Evolutionary conservation across 2,329 filamentous ascomycete species (phyloP).

Genomic region (Juglanconis juglandina): DNA sequence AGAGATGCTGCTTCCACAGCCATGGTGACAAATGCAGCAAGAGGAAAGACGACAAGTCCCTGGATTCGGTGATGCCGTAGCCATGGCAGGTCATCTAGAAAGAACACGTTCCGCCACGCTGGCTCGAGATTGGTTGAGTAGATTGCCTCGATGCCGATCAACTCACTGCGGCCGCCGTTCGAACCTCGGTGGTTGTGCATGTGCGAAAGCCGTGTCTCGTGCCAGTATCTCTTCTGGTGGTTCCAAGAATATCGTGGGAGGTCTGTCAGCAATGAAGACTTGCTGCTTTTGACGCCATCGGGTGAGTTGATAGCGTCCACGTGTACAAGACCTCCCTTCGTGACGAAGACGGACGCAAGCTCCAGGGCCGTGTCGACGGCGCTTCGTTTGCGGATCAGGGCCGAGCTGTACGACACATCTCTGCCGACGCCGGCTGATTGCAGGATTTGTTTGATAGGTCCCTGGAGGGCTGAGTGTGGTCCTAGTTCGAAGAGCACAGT

Average conservation of each 20-base stretch:
- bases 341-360: neutral
- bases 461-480: constrained; percentile 47
- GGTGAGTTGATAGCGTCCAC: constrained; percentile 13
- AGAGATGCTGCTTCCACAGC: constrained; percentile 45
- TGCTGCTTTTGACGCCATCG: constrained; percentile 20
- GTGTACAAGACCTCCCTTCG: constrained; percentile 5
- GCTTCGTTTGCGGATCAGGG: constrained; percentile 5
- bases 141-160: constrained; percentile 43
- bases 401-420: constrained; percentile 4
- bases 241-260: constrained; percentile 47
- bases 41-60: constrained; percentile 52
- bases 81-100: constrained; percentile 51
- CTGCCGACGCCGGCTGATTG: constrained; percentile 27
- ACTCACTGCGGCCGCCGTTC: constrained; percentile 38
- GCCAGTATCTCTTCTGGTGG: constrained; percentile 40
- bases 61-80: constrained; percentile 57
- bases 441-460: constrained; percentile 48
- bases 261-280: constrained; percentile 32
- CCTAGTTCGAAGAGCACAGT: constrained; percentile 48
- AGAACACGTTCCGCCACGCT: constrained; percentile 47
- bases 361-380: constrained; percentile 5
- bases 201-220: constrained; percentile 27
- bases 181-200: constrained; percentile 36
- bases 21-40: constrained; percentile 52
- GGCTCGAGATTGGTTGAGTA: constrained; percentile 43